Evolutionary conservation across 441 rosid genomes (phyloP).

Genomic region (Macaranga tanarius): DNA sequence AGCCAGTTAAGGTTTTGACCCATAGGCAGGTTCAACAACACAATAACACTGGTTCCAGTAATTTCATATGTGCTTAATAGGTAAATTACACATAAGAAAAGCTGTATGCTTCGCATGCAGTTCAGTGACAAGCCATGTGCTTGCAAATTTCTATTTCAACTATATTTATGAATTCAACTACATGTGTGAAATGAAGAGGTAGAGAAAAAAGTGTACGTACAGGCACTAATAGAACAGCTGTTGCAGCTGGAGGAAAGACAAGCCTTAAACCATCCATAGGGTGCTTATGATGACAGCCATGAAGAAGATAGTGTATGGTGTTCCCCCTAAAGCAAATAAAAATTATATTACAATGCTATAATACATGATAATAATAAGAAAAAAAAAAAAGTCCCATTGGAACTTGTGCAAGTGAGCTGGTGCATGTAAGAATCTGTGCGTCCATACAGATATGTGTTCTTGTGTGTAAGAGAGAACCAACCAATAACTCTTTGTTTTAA

Average conservation of each 20-base stretch:
- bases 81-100: neutral
- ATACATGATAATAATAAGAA: neutral
- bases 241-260: constrained; percentile 92
- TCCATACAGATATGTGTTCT: neutral
- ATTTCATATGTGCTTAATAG: too few relatives aligned
- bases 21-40: too few relatives aligned
- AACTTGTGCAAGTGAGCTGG: neutral
- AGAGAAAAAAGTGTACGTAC: constrained; percentile 43
- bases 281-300: constrained; percentile 99
- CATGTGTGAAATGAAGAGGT: neutral
- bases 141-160: neutral
- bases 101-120: too few relatives aligned
- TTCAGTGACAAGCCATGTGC: too few relatives aligned
- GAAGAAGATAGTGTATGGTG: constrained; percentile 89
- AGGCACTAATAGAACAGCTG: constrained; percentile 68
- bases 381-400: neutral
- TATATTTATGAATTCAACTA: too few relatives aligned
- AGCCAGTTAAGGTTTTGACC: neutral
- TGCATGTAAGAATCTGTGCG: neutral
- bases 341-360: neutral
- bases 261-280: constrained; percentile 98
- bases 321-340: constrained; percentile 60
- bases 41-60: too few relatives aligned
- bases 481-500: constrained; percentile 84
- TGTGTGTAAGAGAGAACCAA: constrained; percentile 30